phyloP scores from a whole-genome alignment of 164 flowering plant genomes.

The Piper longum region DNA sequence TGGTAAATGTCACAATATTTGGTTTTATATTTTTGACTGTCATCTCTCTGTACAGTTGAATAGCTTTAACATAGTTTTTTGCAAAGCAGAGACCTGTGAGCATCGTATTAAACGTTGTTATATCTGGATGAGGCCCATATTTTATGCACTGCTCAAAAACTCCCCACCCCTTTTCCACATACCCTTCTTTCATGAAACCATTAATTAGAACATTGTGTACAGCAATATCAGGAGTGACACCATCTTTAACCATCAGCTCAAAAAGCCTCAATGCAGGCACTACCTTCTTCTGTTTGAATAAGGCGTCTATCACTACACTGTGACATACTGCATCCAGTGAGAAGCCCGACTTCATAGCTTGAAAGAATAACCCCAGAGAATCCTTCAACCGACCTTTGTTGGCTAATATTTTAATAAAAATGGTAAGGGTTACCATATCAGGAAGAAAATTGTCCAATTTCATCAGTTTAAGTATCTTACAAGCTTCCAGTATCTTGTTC shows the following conservation, averaged over 20 bases:
- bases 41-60: conserved; percentile 18
- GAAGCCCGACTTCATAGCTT: conserved; percentile 27
- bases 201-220: conserved; percentile 33
- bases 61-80: conserved; percentile 21
- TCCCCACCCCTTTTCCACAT: conserved; percentile 10
- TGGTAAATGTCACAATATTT: conserved; percentile 25
- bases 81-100: conserved; percentile 33
- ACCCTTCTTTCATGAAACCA: conserved; percentile 19
- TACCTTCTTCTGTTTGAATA: conserved; percentile 22
- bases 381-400: conserved; percentile 15
- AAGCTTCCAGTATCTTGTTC: conserved; percentile 15
- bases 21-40: conserved; percentile 14
- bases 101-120: conserved; percentile 41
- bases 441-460: conserved; percentile 14
- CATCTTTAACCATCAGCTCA: conserved; percentile 21
- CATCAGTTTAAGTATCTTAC: conserved; percentile 22
- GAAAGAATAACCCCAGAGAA: conserved; percentile 32
- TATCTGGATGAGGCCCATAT: conserved; percentile 28
- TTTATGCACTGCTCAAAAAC: conserved; percentile 14
- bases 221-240: conserved; percentile 29
- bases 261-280: conserved; percentile 16
- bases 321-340: conserved; percentile 27
- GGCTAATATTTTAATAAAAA: conserved; percentile 17
- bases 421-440: conserved; percentile 30
- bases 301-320: conserved; percentile 32